Conservation (phyloP, 495 filamentous ascomycete genomes). For the Corynascus novoguineensis region DNA sequence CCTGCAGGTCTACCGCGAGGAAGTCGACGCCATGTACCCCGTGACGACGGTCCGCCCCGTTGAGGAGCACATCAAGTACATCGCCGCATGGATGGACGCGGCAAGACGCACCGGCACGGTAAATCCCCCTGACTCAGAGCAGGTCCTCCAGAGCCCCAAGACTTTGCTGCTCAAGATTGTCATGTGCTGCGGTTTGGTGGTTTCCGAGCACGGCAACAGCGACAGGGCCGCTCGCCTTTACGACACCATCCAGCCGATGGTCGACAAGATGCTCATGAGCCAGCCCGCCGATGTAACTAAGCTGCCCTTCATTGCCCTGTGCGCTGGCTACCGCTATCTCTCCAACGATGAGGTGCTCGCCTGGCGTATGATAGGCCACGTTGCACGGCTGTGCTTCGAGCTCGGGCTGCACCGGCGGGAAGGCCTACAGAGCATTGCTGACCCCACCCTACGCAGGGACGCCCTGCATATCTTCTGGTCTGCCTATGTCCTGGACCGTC, state of each 20-base stretch:
- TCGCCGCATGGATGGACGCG: slow-evolving; percentile 65
- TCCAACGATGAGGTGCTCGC: slow-evolving; percentile 73
- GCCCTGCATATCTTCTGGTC: slow-evolving; percentile 72
- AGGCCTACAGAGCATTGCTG: slow-evolving; percentile 59
- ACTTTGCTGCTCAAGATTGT: slow-evolving; percentile 73
- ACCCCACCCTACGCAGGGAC: slow-evolving; percentile 56
- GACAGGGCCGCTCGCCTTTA: slow-evolving; percentile 64
- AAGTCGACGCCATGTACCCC: slow-evolving; percentile 83
- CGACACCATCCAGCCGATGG: slow-evolving; percentile 60
- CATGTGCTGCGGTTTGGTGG: slow-evolving; percentile 64
- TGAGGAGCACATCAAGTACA: slow-evolving; percentile 55
- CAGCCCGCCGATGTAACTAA: slow-evolving; percentile 60
- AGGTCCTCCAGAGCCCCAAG: slow-evolving; percentile 61
- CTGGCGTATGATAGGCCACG: slow-evolving; percentile 73
- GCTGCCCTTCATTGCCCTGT: slow-evolving; percentile 67
- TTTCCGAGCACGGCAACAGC: slow-evolving; percentile 72
- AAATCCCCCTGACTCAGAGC: slow-evolving; percentile 37
- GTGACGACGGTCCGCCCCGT: slow-evolving; percentile 65
- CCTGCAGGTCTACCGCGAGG: slow-evolving; percentile 70
- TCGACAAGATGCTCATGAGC: slow-evolving; percentile 62
- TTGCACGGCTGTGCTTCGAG: slow-evolving; percentile 70
- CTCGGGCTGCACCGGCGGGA: slow-evolving; percentile 73
- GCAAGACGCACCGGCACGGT: slow-evolving; percentile 26
- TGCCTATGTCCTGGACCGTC: slow-evolving; percentile 69
- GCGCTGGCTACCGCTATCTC: slow-evolving; percentile 80